A percentile compares a stretch with the other conserved stretches of the same genome.
Conservation (phyloP, 129 eudicot genomes). For the Arctium lappa region DNA sequence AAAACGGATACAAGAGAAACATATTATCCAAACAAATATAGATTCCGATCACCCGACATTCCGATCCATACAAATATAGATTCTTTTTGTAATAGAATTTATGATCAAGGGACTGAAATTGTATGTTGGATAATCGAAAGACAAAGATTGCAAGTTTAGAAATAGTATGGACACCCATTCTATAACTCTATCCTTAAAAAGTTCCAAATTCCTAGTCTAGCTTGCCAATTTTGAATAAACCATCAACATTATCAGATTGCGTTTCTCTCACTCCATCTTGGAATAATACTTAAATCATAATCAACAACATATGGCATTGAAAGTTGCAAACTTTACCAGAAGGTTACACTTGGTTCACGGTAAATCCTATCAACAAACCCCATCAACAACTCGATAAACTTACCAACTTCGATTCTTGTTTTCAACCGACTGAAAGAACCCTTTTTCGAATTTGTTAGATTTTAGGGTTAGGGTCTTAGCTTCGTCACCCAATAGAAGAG, state of each 20-base stretch:
- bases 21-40: no score
- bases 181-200: background rate
- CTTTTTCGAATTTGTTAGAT: slow-evolving; percentile 9
- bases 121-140: background rate
- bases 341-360: slow-evolving; percentile 14
- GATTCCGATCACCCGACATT: background rate
- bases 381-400: slow-evolving; percentile 5
- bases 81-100: background rate
- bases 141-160: background rate
- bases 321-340: slow-evolving; percentile 17
- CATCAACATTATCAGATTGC: background rate
- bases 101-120: background rate
- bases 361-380: slow-evolving; percentile 23
- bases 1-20: no score
- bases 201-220: slow-evolving; percentile 1
- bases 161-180: background rate
- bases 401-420: slow-evolving; percentile 9
- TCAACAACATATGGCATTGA: background rate
- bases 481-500: background rate
- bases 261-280: background rate
- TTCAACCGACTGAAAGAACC: background rate
- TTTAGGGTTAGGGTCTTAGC: slow-evolving; percentile 6
- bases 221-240: slow-evolving; percentile 9
- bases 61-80: background rate
- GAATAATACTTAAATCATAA: background rate